A percentile compares a stretch with the other conserved stretches of the same genome.
Evolutionary conservation across 495 filamentous ascomycete species (phyloP).

Genomic region (Hapsidospora chrysogenum): DNA sequence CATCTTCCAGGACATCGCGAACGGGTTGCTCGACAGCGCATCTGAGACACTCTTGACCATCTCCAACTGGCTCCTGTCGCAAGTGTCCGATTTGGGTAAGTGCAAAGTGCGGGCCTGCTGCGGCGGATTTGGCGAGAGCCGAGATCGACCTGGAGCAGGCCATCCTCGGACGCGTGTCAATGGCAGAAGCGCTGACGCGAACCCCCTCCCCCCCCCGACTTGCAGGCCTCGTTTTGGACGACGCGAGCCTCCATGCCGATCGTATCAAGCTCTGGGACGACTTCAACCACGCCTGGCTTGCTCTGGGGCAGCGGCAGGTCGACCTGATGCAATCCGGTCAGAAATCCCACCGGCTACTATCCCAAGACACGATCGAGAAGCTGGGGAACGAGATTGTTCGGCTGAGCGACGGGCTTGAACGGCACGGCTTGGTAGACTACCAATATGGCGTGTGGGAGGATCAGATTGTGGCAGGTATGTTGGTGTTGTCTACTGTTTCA

Average conservation of each 20-base stretch:
- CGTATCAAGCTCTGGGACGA: constrained; percentile 78
- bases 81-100: constrained; percentile 75
- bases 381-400: constrained; percentile 70
- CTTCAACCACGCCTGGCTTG: constrained; percentile 91
- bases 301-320: constrained; percentile 71
- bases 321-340: constrained; percentile 52
- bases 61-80: constrained; percentile 71
- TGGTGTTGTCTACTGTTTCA: constrained; percentile 1
- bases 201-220: too few relatives aligned
- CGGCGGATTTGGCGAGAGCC: background rate
- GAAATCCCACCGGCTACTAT: constrained; percentile 48
- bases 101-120: constrained; percentile 8
- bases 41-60: constrained; percentile 57
- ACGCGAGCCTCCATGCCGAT: constrained; percentile 49
- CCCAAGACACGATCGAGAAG: constrained; percentile 49
- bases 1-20: constrained; percentile 59
- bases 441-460: constrained; percentile 95
- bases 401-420: constrained; percentile 73
- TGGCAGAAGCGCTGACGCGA: constrained; percentile 1
- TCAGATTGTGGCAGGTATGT: constrained; percentile 68
- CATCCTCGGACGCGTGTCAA: background rate
- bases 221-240: constrained; percentile 42
- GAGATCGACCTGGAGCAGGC: constrained; percentile 5
- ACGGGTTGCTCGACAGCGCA: constrained; percentile 57
- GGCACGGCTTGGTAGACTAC: constrained; percentile 86